phyloP scores from a whole-genome alignment of 495 filamentous ascomycete genomes.

The Cercophora sp. region DNA sequence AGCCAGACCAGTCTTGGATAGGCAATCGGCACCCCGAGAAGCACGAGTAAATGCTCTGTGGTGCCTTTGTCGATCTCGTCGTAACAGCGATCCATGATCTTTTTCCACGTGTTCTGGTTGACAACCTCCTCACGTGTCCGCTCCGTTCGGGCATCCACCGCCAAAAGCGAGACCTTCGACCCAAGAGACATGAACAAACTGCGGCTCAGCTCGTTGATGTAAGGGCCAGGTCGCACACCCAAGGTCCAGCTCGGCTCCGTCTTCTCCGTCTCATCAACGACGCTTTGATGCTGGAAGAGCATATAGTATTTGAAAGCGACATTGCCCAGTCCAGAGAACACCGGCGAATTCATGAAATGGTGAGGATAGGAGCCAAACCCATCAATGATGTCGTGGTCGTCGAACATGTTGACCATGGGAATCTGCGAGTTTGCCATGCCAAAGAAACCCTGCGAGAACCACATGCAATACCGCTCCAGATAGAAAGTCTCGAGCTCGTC shows the following conservation, averaged over 20 bases:
- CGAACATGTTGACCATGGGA: constrained; percentile 97
- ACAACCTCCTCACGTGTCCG: constrained; percentile 76
- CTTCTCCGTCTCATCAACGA: constrained; percentile 69
- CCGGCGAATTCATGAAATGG: constrained; percentile 84
- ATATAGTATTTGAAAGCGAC: constrained; percentile 98
- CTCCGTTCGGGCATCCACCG: constrained; percentile 88
- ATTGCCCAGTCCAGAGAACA: constrained; percentile 83
- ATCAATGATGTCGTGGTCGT: constrained; percentile 98
- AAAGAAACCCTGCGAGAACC: constrained; percentile 96
- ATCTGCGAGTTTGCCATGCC: constrained; percentile 90
- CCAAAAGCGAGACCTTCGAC: constrained; percentile 72
- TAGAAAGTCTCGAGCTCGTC: constrained; percentile 84
- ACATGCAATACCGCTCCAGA: constrained; percentile 75
- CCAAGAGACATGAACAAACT: constrained; percentile 85
- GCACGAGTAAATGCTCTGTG: constrained; percentile 82
- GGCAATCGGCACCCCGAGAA: constrained; percentile 83
- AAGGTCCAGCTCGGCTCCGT: constrained; percentile 91
- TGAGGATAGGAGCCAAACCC: constrained; percentile 92
- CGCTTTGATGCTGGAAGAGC: constrained; percentile 94
- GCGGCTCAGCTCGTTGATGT: constrained; percentile 80
- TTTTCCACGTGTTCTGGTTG: constrained; percentile 73
- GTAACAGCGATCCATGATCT: constrained; percentile 79
- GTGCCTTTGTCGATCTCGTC: constrained; percentile 77
- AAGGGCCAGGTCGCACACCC: constrained; percentile 75
- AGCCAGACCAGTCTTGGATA: constrained; percentile 83